Conservation (phyloP, 2,329 filamentous ascomycete species). For the Fusarium floridanum region DNA sequence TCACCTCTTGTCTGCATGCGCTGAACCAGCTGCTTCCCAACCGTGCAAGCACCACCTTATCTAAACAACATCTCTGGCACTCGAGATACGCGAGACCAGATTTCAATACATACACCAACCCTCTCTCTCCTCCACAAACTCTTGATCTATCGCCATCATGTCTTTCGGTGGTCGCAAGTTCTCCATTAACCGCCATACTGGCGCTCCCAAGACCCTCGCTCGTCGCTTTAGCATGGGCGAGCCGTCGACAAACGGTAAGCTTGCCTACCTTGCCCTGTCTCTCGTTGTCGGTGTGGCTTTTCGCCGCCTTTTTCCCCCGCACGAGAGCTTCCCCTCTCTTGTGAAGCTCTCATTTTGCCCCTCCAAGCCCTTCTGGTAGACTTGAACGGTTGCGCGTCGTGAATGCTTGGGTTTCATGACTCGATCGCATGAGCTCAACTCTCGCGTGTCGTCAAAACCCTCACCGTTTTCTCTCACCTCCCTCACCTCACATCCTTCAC, state of each 20-base stretch:
- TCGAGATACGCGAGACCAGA: conserved; percentile 29
- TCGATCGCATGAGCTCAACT: background rate
- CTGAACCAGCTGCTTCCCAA: conserved; percentile 22
- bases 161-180: conserved; percentile 70
- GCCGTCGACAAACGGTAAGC: conserved; percentile 68
- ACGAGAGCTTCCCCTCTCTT: background rate
- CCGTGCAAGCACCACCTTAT: conserved; percentile 13
- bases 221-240: conserved; percentile 72
- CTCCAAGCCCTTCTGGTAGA: background rate
- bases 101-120: conserved; percentile 11
- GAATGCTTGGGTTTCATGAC: background rate
- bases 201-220: conserved; percentile 65
- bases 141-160: conserved; percentile 52
- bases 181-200: conserved; percentile 76
- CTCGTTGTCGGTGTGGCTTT: conserved; percentile 4
- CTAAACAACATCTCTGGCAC: conserved; percentile 18
- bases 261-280: conserved; percentile 21
- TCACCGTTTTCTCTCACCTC: conserved; percentile 39
- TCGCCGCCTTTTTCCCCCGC: conserved; percentile 1
- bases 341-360: background rate
- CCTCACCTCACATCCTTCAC: conserved; percentile 19
- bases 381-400: background rate
- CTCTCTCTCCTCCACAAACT: background rate
- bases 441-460: conserved; percentile 11
- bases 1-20: conserved; percentile 21